Base-by-base conservation (phyloP, 768 basidiomycete genomes). In the Lentinula sp. region DNA sequence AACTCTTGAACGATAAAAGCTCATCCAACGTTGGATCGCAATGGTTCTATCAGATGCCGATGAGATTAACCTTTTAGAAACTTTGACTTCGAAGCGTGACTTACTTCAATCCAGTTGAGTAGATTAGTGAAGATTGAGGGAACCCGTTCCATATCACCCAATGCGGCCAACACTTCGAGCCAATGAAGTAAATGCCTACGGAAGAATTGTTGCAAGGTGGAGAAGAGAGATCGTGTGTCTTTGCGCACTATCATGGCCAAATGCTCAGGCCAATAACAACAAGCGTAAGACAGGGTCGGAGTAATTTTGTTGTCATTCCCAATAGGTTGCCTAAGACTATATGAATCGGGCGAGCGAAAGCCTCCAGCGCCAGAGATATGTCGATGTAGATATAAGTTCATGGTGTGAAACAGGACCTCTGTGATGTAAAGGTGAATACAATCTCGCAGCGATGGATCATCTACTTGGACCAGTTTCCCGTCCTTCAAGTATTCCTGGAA, bases 181-280 rank as follows among this genome's bases (percentile, higher is more conserved):
- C 59, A 60, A 52, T 52, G 35, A 9, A 59, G 57, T 5, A 46
- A 16, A 23, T 59, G 31, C 2, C 6, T 7, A 3, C 21, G 43
- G 18, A 59, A 46, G 28, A 59, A 59, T 9, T 48, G 46, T 15
- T 35, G 45, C 46, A 59, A 32, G 4, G 10, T 9, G 1, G 4
- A 16, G 9, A 49, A 18, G 16, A 59, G 57, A 32, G n/a, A 9
- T 18, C 34, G 28, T 10, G 7, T 21, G 5, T 37, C 48, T 15
- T 28, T 31, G 5, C 37, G 16, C 18, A 15, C 18, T 5, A 59
- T 37, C 45, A 8, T 59, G 11, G 11, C 10, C 32, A 59, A 23
- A 50, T 59, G 57, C 4, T 48, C 34, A 16, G 31, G 34, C 57
- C 57, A 59, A n/a, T 49, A 59, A 18, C 57, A 45, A 37, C 57